Evolutionary conservation across 2,329 filamentous ascomycete genomes (phyloP), one percentile per base, ranked within the genome.

Genomic region (Eurotiales sp.): DNA sequence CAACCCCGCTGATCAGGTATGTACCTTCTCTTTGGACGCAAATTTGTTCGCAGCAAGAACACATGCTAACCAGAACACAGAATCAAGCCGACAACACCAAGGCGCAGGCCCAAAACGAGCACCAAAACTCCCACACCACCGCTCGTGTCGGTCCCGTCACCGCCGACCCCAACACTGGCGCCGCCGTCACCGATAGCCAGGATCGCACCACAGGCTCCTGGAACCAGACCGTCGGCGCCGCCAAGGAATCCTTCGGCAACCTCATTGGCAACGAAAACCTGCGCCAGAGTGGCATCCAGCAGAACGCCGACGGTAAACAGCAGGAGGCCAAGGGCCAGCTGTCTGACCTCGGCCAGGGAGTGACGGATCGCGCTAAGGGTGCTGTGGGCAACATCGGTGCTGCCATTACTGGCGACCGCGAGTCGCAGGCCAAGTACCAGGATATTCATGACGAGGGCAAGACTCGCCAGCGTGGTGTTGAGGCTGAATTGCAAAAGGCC

Each of bases 191-290:
- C 59, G 89, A 96, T 70, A 77, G 88, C 70, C 76, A 84, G 10
- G 77, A 92, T 67, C 88, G 90, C 58, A 74, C 78, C 19, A 67
- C 81, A 15, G 91, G 92, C 39, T 78, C 79, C 15, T 95, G 87
- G 84, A 89, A 96, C 75, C 91, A 96, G 74, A 95, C 90, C 4
- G 65, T 91, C n/a, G 92, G 91, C 47, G 82, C 86, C 1, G 85
- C 85, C 39, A 96, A 96, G 77, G 89, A 96, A 68, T 76, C 84
- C 4, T 57, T 93, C 1, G 92, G 92, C 52, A 84, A 85, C 15
- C 61, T 92, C 4, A 59, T 92, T 22, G 92, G 91, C 54, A 84
- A 82, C 57, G 86, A 93, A 72, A 78, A 76, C 29, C 71, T 96
- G 49, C 92, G 91, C 76, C 77, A 82, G 43, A 66, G 84, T 21